phyloP scores from a whole-genome alignment of 805 yeast species.

The Lipomyces kockii region DNA sequence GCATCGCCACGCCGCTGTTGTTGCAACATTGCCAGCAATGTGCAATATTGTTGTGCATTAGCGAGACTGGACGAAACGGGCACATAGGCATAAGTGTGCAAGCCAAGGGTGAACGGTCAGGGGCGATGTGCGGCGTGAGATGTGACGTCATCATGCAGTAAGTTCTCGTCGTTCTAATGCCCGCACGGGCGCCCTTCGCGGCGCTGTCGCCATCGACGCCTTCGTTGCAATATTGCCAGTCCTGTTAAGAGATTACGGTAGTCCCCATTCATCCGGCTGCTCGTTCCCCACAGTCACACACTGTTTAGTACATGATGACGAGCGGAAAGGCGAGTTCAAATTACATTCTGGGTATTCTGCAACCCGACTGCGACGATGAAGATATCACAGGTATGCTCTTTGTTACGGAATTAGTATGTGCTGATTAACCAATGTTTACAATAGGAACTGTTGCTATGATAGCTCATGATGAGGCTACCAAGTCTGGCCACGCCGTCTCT shows the following conservation, averaged over 20 bases:
- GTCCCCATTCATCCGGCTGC: neutral
- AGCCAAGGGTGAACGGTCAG: no score
- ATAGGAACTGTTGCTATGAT: constrained; percentile 35
- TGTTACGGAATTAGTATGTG: neutral
- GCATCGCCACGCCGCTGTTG: no score
- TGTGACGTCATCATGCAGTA: no score
- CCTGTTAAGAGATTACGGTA: neutral
- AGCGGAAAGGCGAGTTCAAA: neutral
- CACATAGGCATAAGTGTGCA: no score
- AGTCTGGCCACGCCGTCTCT: constrained; percentile 7
- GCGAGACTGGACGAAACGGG: no score
- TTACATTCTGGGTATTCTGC: constrained; percentile 23
- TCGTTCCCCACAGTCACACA: neutral
- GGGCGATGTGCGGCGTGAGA: no score
- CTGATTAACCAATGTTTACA: neutral
- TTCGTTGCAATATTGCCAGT: no score
- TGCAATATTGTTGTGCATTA: no score
- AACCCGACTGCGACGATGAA: constrained; percentile 25
- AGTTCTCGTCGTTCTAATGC: no score
- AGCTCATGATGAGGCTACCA: neutral
- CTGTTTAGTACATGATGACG: neutral
- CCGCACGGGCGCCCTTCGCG: no score
- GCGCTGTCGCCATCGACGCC: no score
- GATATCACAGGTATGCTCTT: constrained; percentile 29
- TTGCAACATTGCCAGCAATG: no score